Evolutionary conservation across 129 eudicot genomes (phyloP), one percentile per base, ranked within the genome.

Genomic region (Arctium minus): DNA sequence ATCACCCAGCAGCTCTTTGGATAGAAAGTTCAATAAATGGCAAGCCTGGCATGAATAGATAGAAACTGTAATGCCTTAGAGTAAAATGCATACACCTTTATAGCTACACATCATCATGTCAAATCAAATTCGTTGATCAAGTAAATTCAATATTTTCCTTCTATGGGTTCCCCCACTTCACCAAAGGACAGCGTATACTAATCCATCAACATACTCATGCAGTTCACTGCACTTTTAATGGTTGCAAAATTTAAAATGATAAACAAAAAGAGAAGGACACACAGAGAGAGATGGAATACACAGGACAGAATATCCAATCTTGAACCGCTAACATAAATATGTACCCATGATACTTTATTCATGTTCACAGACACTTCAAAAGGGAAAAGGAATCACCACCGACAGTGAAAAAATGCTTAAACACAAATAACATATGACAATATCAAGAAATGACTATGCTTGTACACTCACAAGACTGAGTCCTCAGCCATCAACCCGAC

Each of bases 1-100:
- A 83, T 96, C 99, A 68, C 98, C 98, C 89, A 96, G 74, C 38
- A 96, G 93, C 90, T 96, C 99, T 89, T 96, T 93, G 31, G 99
- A 96, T 77, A 96, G 83, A 78, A 96, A 96, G 90, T 85, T 76
- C 77, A 96, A 80, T 80, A 96, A 80, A 86, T 96, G 99, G 85
- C 99, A 96, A 78, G 97, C 95, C 99, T 96, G 79, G 78, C 79
- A 89, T 71, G 15, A 71, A 36, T 36, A 30, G 75, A 38, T 67
- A 75, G 37, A 71, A 72, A 38, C 72, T 17, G 33, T 17, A 72
- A 80, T 29, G 77, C 68, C 72, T 70, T 38, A 70, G 32, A 3
- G 73, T 77, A 10, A 62, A 56, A 76, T 38, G 29, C 46, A 13
- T 17, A 48, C 42, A 48, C 8, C 35, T 50, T 11, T 77, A 56